These are phyloP conservation scores for Albugo laibachii DNA, from an alignment of 352 stramenopile species.

Conservation along the genomic window DNA sequence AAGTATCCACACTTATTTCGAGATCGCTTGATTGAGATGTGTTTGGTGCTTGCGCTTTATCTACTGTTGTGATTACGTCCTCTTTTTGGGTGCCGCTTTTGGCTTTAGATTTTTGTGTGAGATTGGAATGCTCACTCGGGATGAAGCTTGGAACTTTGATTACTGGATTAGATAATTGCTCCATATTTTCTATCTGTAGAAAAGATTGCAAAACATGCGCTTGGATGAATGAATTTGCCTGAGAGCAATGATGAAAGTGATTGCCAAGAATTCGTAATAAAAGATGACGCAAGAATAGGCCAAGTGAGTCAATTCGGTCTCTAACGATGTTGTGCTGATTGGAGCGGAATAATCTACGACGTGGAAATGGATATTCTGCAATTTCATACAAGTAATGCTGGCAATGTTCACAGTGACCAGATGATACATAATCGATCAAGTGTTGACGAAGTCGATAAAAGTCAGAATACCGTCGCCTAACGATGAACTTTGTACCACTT, in stretches of 20 bases:
- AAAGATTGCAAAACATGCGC: conserved; percentile 55
- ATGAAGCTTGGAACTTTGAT: conserved; percentile 3
- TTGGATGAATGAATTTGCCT: conserved; percentile 46
- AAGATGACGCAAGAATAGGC: conserved; percentile 56
- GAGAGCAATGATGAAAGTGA: conserved; percentile 42
- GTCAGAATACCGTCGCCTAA: conserved; percentile 63
- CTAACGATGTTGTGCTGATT: conserved; percentile 47
- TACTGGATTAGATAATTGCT: conserved; percentile 25
- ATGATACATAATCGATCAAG: conserved; percentile 62
- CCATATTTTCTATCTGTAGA: conserved; percentile 43
- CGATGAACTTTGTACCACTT: conserved; percentile 52
- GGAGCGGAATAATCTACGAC: conserved; percentile 49
- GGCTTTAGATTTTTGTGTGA: background rate
- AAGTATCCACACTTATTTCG: conserved; percentile 48
- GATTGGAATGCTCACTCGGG: background rate
- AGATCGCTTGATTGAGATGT: conserved; percentile 13
- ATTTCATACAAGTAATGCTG: conserved; percentile 43
- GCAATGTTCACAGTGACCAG: conserved; percentile 50
- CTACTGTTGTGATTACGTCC: conserved; percentile 1
- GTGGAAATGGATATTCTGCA: conserved; percentile 55
- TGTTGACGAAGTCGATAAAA: conserved; percentile 73
- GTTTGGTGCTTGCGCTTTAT: conserved; percentile 12
- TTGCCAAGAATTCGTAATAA: conserved; percentile 47
- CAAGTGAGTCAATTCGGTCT: conserved; percentile 68
- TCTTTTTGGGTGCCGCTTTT: background rate